These are phyloP conservation scores for Penicillium oxalicum DNA, from an alignment of 2,329 filamentous ascomycete species.

Conservation along the genomic window DNA sequence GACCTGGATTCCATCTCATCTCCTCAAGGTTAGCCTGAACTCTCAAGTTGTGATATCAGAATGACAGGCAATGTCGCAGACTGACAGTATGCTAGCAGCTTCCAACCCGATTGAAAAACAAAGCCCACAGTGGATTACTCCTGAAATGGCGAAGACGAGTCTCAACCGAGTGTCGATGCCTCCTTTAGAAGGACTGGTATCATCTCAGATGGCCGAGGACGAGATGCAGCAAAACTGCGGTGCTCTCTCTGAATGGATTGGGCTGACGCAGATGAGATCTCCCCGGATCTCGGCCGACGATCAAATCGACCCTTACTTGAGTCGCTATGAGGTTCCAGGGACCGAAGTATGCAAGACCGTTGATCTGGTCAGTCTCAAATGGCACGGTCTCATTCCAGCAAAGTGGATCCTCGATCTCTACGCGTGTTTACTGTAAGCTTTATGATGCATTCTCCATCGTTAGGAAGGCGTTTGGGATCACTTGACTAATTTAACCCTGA, in stretches of 20 bases:
- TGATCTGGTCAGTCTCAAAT: slow-evolving; percentile 36
- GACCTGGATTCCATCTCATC: slow-evolving; percentile 43
- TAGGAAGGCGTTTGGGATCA: neutral
- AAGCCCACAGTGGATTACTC: slow-evolving; percentile 33
- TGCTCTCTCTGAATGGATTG: slow-evolving; percentile 59
- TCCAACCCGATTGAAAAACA: slow-evolving; percentile 32
- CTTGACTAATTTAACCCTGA: slow-evolving; percentile 14
- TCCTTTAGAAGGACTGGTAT: slow-evolving; percentile 24
- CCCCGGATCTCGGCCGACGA: slow-evolving; percentile 34
- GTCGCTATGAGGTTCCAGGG: slow-evolving; percentile 38
- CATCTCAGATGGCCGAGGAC: slow-evolving; percentile 33
- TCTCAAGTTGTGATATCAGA: neutral
- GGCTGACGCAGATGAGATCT: slow-evolving; percentile 46
- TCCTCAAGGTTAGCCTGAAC: slow-evolving; percentile 40
- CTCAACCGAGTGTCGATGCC: slow-evolving; percentile 28
- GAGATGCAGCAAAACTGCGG: slow-evolving; percentile 56
- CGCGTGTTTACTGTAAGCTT: slow-evolving; percentile 32
- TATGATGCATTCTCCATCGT: neutral
- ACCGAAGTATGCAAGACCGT: slow-evolving; percentile 17
- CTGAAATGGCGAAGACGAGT: slow-evolving; percentile 19
- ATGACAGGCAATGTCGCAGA: neutral
- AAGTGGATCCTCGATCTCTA: slow-evolving; percentile 38
- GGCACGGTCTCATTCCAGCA: slow-evolving; percentile 38
- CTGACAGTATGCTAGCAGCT: slow-evolving; percentile 12
- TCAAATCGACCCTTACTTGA: slow-evolving; percentile 39